Evolutionary conservation across 192 early-diverging fungal genomes (phyloP).

Genomic region (Coemansia sp.): DNA sequence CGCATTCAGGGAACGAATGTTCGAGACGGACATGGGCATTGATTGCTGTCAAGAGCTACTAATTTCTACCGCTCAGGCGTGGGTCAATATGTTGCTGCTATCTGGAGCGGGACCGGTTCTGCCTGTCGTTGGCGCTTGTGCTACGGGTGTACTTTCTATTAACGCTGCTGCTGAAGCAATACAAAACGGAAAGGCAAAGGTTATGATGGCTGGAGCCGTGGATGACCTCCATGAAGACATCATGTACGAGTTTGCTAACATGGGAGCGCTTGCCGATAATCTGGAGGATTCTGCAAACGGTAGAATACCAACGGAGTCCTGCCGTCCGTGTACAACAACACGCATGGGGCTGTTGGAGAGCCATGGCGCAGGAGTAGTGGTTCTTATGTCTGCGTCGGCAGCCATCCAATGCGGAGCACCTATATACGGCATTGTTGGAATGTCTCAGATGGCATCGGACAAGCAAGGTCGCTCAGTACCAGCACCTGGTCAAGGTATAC

Average conservation of each 20-base stretch:
- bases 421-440: conserved; percentile 84
- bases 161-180: conserved; percentile 87
- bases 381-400: conserved; percentile 79
- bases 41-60: conserved; percentile 81
- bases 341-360: conserved; percentile 90
- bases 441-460: conserved; percentile 85
- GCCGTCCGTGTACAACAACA: conserved; percentile 79
- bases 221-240: conserved; percentile 88
- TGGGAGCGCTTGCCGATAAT: conserved; percentile 86
- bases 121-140: conserved; percentile 74
- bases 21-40: conserved; percentile 78
- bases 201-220: conserved; percentile 84
- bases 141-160: conserved; percentile 82
- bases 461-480: conserved; percentile 91
- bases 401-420: conserved; percentile 88
- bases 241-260: conserved; percentile 75
- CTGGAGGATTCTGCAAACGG: conserved; percentile 80
- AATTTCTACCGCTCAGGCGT: conserved; percentile 11
- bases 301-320: conserved; percentile 86
- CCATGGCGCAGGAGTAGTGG: conserved; percentile 82
- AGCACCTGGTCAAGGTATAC: conserved; percentile 87
- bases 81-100: conserved; percentile 84
- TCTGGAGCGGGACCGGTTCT: conserved; percentile 88
- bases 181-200: conserved; percentile 80
- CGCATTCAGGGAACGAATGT: conserved; percentile 70